Evolutionary conservation across 2,329 filamentous ascomycete genomes (phyloP).

Genomic region (Blastomyces gilchristii): DNA sequence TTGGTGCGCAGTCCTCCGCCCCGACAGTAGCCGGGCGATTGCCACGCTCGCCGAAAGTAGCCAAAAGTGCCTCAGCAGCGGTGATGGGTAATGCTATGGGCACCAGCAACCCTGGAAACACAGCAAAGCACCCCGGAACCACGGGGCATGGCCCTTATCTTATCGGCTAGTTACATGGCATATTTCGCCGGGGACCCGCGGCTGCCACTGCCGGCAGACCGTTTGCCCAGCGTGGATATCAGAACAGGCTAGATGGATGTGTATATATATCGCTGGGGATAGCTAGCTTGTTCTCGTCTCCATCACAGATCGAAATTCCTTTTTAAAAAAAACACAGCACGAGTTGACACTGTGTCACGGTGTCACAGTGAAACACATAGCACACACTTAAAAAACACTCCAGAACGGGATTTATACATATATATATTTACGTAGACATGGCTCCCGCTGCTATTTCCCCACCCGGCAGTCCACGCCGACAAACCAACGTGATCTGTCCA

Average conservation of each 20-base stretch:
- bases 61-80: not conserved
- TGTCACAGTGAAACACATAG: not conserved
- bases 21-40: not conserved
- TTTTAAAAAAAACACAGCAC: not conserved
- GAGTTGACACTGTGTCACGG: not conserved
- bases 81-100: too few relatives aligned
- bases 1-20: not conserved
- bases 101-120: too few relatives aligned
- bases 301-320: not conserved
- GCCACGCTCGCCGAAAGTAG: not conserved
- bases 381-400: too few relatives aligned
- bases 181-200: too few relatives aligned
- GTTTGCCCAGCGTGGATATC: too few relatives aligned
- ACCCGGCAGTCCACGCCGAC: conserved; percentile 22
- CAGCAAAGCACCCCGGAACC: too few relatives aligned
- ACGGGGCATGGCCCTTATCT: too few relatives aligned
- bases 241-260: too few relatives aligned
- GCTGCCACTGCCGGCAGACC: too few relatives aligned
- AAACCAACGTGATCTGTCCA: conserved; percentile 22
- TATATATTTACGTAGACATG: conserved; percentile 1
- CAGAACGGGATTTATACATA: too few relatives aligned
- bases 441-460: conserved; percentile 21
- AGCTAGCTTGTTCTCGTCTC: not conserved
- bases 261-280: too few relatives aligned
- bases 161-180: too few relatives aligned